Evolutionary conservation across 345 rosid species (phyloP), one percentile per base, ranked within the genome.

Genomic region (Adansonia digitata): DNA sequence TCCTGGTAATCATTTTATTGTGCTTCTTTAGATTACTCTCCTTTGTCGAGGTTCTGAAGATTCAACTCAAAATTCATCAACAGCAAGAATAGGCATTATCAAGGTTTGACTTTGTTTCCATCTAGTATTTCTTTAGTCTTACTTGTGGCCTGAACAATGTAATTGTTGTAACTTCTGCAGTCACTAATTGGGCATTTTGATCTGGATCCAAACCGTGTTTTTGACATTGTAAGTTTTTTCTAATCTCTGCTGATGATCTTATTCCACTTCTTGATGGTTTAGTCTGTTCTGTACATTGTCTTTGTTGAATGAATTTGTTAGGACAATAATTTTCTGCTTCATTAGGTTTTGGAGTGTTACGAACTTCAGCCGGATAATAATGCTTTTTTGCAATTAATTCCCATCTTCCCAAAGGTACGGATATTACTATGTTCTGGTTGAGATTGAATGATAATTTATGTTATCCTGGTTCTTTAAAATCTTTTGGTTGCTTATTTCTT

Each of bases 101-200:
- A 96, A 96, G 99, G 99, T 96, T 75, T 81, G 52, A 74, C 72
- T 68, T 69, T 46, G 59, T 59, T 67, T 69, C 18, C 57, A 6
- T 26, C 62, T 74, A 27, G 61, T 61, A 12, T 59, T 45, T 77
- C n/a, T 67, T 46, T 6, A 39, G 5, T 26, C 39, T 59, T 66
- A 69, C 55, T 22, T n/a, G 48, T 10, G 29, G 4, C 55, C 60
- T 75, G 64, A 17, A 49, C 71, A 43, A 76, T 75, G 83, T 82
- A 77, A 78, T 43, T 80, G 29, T 45, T 78, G 55, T 71, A 40
- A 67, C 62, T 66, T 67, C 56, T 87, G 89, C 97, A 96, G 99
- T 96, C 99, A 64, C 80, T 96, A 74, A 96, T 96, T 80, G 99
- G 99, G 63, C 99, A 96, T 79, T 96, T 96, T 79, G 99, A 96